These are phyloP conservation scores for Mrakia frigida DNA, from an alignment of 768 basidiomycete genomes.

Conservation along the genomic window DNA sequence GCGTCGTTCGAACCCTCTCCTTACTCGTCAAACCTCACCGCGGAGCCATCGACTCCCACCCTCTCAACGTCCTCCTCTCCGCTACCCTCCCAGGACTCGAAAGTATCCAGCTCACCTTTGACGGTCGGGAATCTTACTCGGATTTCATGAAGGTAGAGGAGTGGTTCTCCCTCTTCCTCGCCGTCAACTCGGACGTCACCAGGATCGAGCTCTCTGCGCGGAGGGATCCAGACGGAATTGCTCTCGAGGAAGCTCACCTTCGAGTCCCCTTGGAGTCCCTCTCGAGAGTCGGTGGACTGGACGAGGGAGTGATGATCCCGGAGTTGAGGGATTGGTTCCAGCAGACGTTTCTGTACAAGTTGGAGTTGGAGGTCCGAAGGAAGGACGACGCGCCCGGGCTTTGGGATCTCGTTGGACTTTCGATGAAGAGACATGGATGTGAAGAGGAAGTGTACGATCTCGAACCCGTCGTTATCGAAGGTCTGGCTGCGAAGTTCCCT, in stretches of 20 bases:
- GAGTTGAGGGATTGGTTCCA: not conserved
- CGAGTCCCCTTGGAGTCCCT: not conserved
- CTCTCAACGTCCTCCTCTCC: slow-evolving; percentile 7
- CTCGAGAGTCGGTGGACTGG: not conserved
- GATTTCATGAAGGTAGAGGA: not conserved
- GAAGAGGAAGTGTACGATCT: not conserved
- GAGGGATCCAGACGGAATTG: not conserved
- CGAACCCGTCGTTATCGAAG: not conserved
- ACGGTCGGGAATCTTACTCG: not conserved
- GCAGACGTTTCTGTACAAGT: not conserved
- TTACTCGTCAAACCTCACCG: not conserved
- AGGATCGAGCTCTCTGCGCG: not conserved
- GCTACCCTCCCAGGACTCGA: not conserved
- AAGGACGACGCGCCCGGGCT: not conserved
- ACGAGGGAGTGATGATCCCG: not conserved
- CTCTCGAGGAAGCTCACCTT: not conserved
- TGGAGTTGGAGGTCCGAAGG: not conserved
- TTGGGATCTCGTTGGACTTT: not conserved
- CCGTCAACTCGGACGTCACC: not conserved
- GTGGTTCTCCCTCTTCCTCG: not conserved
- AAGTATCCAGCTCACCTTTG: not conserved
- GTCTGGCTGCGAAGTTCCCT: not conserved
- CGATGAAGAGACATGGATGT: not conserved
- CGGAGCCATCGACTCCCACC: not conserved
- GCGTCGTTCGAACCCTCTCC: not conserved